phyloP scores from a whole-genome alignment of 495 filamentous ascomycete species.

The Halenospora varia region DNA sequence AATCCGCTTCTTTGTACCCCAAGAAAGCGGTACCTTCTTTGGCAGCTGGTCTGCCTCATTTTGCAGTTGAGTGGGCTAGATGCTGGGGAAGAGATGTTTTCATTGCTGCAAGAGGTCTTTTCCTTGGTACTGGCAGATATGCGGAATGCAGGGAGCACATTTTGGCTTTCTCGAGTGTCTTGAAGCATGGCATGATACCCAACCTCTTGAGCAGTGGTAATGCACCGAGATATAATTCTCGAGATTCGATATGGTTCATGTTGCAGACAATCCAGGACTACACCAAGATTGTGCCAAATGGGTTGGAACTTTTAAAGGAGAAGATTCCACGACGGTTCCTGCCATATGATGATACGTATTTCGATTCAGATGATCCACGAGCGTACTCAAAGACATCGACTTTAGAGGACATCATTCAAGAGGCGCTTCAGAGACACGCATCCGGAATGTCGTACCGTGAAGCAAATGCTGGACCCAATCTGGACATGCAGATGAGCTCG shows the following conservation, averaged over 20 bases:
- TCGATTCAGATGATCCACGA: constrained; percentile 69
- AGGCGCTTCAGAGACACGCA: constrained; percentile 88
- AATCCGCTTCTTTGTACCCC: constrained; percentile 87
- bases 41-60: constrained; percentile 93
- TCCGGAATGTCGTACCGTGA: constrained; percentile 85
- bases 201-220: constrained; percentile 86
- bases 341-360: constrained; percentile 94
- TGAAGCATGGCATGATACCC: constrained; percentile 99
- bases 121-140: constrained; percentile 82
- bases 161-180: constrained; percentile 87
- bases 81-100: constrained; percentile 98
- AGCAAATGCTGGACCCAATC: constrained; percentile 81
- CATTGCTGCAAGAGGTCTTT: constrained; percentile 88
- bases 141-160: constrained; percentile 91
- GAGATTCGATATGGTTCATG: constrained; percentile 98
- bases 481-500: constrained; percentile 91
- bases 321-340: constrained; percentile 82
- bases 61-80: constrained; percentile 87
- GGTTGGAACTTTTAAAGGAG: constrained; percentile 67
- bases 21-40: constrained; percentile 77
- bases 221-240: constrained; percentile 91
- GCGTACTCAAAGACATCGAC: constrained; percentile 82
- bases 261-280: constrained; percentile 95
- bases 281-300: constrained; percentile 75
- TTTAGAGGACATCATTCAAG: constrained; percentile 85